Base-by-base conservation (phyloP, 192 early-diverging fungal species). In the Coemansia sp. region DNA sequence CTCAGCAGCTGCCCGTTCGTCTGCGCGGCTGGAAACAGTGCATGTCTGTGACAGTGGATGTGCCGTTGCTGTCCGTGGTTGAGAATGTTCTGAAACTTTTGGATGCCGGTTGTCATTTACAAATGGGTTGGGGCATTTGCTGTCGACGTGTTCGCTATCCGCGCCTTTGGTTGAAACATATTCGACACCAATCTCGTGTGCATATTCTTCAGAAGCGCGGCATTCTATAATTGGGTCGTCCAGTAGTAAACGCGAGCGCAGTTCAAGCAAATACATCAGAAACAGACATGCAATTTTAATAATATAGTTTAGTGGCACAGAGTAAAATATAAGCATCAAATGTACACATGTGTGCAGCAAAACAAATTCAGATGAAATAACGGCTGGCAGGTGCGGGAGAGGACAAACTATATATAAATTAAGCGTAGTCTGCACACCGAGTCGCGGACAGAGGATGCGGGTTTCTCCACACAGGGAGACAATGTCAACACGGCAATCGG, bases 211-310 rank as follows among this genome's bases (percentile, higher is more conserved):
- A 14, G 75, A 78, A 1, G 66, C 61, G 8, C 70, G 69, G 25
- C 75, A 72, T 65, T 78, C 75, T 68, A 69, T 48, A 55, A 78
- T 57, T 1, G 75, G 62, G n/a, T 59, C 54, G 31, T 72, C 75
- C 38, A 71, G 31, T 3, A 59, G 19, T 5, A 48, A 59, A 37
- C 56, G 44, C 37, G 57, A 36, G 48, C 26, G 64, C 9, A 62
- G 53, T 1, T 56, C 26, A 5, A 77, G 60, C 23, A 60, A 31
- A 71, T 62, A 71, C 61, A 60, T 77, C 9, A 44, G 34, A 15
- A 31, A 31, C n/a, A 56, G n/a, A 56, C 7, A 36, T 36, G 36
- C 4, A 56, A 56, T 36, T 54, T 37, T 56, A 48, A 20, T 8
- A 48, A 19, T 20, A 5, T 2, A 44, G 40, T 44, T 44, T 12